These are phyloP conservation scores for Apiotrichum montevideense DNA, from an alignment of 1,284 basidiomycete species.

Conservation along the genomic window DNA sequence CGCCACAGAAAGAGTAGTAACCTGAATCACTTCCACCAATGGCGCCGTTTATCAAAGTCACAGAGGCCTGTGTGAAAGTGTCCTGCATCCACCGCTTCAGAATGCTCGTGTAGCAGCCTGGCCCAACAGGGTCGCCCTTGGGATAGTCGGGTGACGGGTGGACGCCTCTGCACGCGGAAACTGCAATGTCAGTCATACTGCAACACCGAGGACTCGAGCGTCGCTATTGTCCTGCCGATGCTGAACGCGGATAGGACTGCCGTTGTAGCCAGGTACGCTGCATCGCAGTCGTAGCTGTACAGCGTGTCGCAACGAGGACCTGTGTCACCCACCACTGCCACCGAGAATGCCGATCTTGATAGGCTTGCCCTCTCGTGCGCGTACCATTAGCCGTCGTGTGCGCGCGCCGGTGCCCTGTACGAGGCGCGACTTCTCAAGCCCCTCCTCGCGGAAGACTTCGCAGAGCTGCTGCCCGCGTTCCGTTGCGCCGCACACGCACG, in stretches of 20 bases:
- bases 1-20: slow-evolving; percentile 47
- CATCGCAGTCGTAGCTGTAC: no score
- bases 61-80: slow-evolving; percentile 27
- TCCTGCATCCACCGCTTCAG: slow-evolving; percentile 35
- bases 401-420: slow-evolving; percentile 35
- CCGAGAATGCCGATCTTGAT: slow-evolving; percentile 43
- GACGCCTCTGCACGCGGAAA: slow-evolving; percentile 44
- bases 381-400: slow-evolving; percentile 29
- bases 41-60: slow-evolving; percentile 38
- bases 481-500: slow-evolving; percentile 32
- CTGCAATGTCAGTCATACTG: slow-evolving; percentile 17
- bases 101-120: slow-evolving; percentile 41
- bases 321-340: slow-evolving; percentile 38
- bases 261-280: no score
- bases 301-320: no score
- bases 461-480: slow-evolving; percentile 32
- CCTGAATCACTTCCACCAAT: slow-evolving; percentile 47
- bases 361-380: slow-evolving; percentile 30
- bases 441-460: slow-evolving; percentile 32
- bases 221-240: no score
- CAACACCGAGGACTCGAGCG: neutral
- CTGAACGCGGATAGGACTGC: no score
- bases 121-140: slow-evolving; percentile 41
- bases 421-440: slow-evolving; percentile 27
- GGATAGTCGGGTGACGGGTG: slow-evolving; percentile 38